A percentile compares a stretch with the other conserved stretches of the same genome.
phyloP scores from a whole-genome alignment of 1,284 basidiomycete species.

The Gymnopus androsaceus region DNA sequence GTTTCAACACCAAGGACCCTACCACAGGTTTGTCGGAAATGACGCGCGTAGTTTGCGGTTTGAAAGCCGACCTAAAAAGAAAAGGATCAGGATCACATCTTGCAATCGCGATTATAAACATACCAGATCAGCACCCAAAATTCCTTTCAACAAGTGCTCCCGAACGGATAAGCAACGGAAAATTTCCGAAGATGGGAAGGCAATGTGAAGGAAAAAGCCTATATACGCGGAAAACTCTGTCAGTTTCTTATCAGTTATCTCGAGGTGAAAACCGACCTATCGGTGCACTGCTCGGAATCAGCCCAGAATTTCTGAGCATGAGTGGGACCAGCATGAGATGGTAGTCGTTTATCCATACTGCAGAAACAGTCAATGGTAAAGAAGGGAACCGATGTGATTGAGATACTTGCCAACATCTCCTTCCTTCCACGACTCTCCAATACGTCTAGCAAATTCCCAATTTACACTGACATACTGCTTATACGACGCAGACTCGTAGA shows the following conservation, averaged over 20 bases:
- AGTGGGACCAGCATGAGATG: conserved; percentile 84
- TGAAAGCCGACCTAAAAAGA: conserved; percentile 65
- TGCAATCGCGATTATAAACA: not conserved
- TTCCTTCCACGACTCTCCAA: conserved; percentile 72
- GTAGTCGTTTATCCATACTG: conserved; percentile 83
- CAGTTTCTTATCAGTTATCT: too few relatives aligned
- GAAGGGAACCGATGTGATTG: conserved; percentile 12
- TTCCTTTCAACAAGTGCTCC: conserved; percentile 65
- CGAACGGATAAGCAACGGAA: conserved; percentile 81
- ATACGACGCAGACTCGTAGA: conserved; percentile 75
- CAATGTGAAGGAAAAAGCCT: conserved; percentile 88
- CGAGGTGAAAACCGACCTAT: conserved; percentile 39
- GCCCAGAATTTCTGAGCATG: conserved; percentile 61
- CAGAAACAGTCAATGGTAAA: not conserved
- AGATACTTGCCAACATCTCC: conserved; percentile 70
- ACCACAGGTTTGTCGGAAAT: conserved; percentile 82
- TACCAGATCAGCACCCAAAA: conserved; percentile 64
- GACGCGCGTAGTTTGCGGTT: conserved; percentile 78
- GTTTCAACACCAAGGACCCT: conserved; percentile 82
- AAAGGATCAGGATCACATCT: conserved; percentile 35
- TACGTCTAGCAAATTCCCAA: conserved; percentile 79
- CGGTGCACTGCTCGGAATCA: conserved; percentile 58
- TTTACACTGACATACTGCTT: conserved; percentile 83
- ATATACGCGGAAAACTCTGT: not conserved
- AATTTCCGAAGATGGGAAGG: conserved; percentile 87